Evolutionary conservation across 192 early-diverging fungal genomes (phyloP), one percentile per base, ranked within the genome.

Genomic region (Rhizoclosmatium sp.): DNA sequence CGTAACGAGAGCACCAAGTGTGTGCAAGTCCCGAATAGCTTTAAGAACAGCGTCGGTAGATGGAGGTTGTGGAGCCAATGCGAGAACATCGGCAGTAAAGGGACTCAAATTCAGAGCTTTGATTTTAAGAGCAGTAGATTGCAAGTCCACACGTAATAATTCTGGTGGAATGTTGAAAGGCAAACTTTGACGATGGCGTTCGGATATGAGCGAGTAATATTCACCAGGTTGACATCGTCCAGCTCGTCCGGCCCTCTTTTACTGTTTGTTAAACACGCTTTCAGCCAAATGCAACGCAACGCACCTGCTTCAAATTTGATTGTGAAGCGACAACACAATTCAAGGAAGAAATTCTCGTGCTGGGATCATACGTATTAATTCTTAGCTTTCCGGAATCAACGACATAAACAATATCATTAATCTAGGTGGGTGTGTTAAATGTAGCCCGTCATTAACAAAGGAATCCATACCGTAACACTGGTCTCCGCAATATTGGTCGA

Each of bases 401-500:
- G 7, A 95, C 93, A 60, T 92, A 88, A 2, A 92, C 92, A 9
- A 94, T 87, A 83, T 95, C 94, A 19, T 95, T 93, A 85, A 88
- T 89, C 70, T 89, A 23, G 2, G 58, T 49, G 46, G 42, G 87
- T 46, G 89, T 83, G 2, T 88, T 88, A 1, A 91, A 85, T 85
- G 93, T 88, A 2, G 84, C 14, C 1, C 4, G 49, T 12, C 46
- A 59, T 39, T 44, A 51, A 66, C 74, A 73, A 73, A 73, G 7
- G 44, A 65, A 39, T n/a, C 78, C 75, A 47, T 47, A 95, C 93
- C 3, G 94, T 95, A 59, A 95, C 92, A 82, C 90, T 88, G 0
- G 94, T 95, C 78, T 95, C 94, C 3, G 94, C 93, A 76, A 95
- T 92, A 71, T 94, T 95, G 19, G 94, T 95, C 1, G 92, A 87